Base-by-base conservation (phyloP, 192 early-diverging fungal genomes). In the Rhizoclosmatium globosum region DNA sequence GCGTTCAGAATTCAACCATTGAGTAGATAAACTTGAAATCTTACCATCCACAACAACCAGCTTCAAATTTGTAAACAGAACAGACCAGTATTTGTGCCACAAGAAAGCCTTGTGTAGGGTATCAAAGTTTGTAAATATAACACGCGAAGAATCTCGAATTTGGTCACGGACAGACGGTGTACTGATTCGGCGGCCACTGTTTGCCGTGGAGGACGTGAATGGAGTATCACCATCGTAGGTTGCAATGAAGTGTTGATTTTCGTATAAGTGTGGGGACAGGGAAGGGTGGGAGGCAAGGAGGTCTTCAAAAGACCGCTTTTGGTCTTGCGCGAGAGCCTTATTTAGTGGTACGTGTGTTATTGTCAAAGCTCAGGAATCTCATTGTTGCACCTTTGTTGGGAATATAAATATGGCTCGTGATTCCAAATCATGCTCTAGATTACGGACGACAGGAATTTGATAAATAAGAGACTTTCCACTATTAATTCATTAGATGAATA, bases 41-140 rank as follows among this genome's bases (percentile, higher is more conserved):
- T 53, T 68, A 87, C 83, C 86, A 79, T 95, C 94, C 39, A 96
- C 74, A 2, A 96, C 90, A 2, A 95, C 89, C 42, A 87, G 86
- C 47, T 84, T 82, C 46, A 96, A 61, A 0, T 80, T 48, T 19
- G 46, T 45, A 43, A 92, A 82, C 74, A 94, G 90, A 19, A 68
- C n/a, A 7, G 65, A 77, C 95, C 94, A 95, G 43, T 76, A 44
- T 23, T 68, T 47, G 9, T 84, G 79, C 58, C 88, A 81, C 1
- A 92, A n/a, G 62, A 64, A 62, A 13, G 72, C 3, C 42, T 85
- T 62, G 73, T 96, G 94, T 3, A 96, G 72, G 76, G 93, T 95
- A 70, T 96, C 95, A 4, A 93, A 93, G 81, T 96, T 96, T 17
- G 94, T 96, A 45, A 96, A 86, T 7, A 96, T 83, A 0, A 96